These are phyloP conservation scores for Saturnispora silvae DNA, from an alignment of 805 yeast species.

Conservation along the genomic window DNA sequence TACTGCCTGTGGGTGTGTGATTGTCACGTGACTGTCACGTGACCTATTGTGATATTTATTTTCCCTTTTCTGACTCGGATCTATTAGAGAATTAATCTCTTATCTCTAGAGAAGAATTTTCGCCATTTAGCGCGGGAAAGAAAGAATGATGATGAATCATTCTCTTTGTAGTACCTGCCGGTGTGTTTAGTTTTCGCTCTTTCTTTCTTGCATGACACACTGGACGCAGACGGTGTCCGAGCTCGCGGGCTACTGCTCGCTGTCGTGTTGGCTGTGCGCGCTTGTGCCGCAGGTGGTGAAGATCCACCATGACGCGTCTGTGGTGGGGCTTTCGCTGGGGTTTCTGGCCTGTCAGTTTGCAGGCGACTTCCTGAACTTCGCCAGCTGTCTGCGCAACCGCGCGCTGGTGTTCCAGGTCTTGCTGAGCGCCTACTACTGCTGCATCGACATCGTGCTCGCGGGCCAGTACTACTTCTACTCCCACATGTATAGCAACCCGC, in stretches of 20 bases:
- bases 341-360: constrained; percentile 54
- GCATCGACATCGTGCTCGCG: constrained; percentile 35
- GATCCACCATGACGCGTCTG: constrained; percentile 48
- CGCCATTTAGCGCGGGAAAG: too few species aligned
- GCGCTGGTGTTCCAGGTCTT: constrained; percentile 39
- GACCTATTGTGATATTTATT: too few species aligned
- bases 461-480: constrained; percentile 41
- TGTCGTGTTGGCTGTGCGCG: constrained; percentile 60
- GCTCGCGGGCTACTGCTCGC: constrained; percentile 29
- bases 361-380: constrained; percentile 50
- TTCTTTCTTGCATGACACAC: too few species aligned
- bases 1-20: too few species aligned
- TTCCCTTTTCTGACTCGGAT: too few species aligned
- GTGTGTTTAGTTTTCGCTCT: too few species aligned
- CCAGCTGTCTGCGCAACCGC: constrained; percentile 36
- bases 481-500: constrained; percentile 29
- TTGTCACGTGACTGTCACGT: too few species aligned
- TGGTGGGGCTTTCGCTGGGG: constrained; percentile 54
- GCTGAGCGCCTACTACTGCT: constrained; percentile 38
- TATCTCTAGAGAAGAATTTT: too few species aligned
- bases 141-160: too few species aligned
- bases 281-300: constrained; percentile 60
- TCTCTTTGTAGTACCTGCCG: too few species aligned
- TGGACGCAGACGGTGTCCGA: constrained; percentile 25
- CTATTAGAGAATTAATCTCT: too few species aligned